Conservation (phyloP, 106 monocot species). For the Triglochin maritima region DNA sequence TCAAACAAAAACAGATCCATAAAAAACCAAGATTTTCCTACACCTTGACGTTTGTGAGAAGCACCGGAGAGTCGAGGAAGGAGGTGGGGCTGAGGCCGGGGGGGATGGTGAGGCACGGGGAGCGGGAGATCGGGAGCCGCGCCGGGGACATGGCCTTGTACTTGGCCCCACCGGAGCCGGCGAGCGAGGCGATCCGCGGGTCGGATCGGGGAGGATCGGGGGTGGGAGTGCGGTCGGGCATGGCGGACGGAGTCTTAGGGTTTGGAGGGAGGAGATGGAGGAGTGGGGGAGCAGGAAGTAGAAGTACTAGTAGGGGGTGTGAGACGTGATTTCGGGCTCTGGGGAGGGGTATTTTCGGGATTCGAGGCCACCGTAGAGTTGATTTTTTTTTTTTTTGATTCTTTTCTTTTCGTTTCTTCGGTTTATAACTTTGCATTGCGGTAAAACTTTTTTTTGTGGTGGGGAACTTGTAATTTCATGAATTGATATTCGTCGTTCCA, state of each 20-base stretch:
- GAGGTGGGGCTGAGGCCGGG: conserved; percentile 19
- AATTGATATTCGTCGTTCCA: no score
- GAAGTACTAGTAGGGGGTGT: no score
- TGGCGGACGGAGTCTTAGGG: neutral
- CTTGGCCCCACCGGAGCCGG: conserved; percentile 5
- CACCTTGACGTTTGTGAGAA: conserved; percentile 17
- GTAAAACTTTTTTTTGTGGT: no score
- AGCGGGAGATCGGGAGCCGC: conserved; percentile 11
- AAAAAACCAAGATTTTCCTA: neutral
- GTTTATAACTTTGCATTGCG: no score
- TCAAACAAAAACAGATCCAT: neutral
- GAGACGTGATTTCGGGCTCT: no score
- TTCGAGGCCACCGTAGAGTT: no score
- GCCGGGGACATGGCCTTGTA: conserved; percentile 24
- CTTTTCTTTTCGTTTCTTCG: no score
- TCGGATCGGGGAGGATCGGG: neutral
- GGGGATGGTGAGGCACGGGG: conserved; percentile 19
- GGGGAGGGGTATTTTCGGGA: no score
- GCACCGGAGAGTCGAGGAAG: conserved; percentile 22
- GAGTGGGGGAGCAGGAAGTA: no score
- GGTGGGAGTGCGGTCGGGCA: neutral
- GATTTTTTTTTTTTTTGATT: no score
- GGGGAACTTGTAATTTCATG: no score
- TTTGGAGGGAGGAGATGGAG: no score
- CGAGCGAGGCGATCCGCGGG: neutral